Evolutionary conservation across 2,329 filamentous ascomycete genomes (phyloP).

Genomic region (Seiridium unicorne): DNA sequence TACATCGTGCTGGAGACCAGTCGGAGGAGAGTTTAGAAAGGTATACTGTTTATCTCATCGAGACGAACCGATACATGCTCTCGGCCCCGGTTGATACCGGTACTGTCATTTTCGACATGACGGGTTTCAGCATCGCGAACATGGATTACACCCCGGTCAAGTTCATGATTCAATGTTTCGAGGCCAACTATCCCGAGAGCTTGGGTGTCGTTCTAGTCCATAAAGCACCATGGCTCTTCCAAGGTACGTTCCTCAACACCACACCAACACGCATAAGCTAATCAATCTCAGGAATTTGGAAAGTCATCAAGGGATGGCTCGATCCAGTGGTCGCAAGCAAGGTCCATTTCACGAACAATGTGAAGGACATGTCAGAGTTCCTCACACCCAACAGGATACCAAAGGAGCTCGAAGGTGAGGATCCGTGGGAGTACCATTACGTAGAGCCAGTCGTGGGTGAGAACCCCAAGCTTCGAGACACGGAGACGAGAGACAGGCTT

Average conservation of each 20-base stretch:
- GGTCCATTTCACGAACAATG: conserved; percentile 85
- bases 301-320: conserved; percentile 91
- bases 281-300: conserved; percentile 73
- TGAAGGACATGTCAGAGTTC: conserved; percentile 75
- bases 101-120: conserved; percentile 95
- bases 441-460: conserved; percentile 73
- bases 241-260: conserved; percentile 56
- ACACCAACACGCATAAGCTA: not conserved
- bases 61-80: conserved; percentile 85
- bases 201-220: conserved; percentile 89
- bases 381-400: conserved; percentile 70
- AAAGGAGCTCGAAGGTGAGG: conserved; percentile 81
- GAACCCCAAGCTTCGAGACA: conserved; percentile 71
- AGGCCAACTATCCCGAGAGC: conserved; percentile 96
- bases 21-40: conserved; percentile 77
- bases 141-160: conserved; percentile 99
- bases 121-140: conserved; percentile 86
- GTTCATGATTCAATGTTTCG: conserved; percentile 99
- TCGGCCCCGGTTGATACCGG: conserved; percentile 83
- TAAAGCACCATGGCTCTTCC: conserved; percentile 96
- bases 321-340: conserved; percentile 95
- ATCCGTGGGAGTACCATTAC: conserved; percentile 83
- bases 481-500: conserved; percentile 60
- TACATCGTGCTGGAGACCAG: conserved; percentile 83
- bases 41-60: conserved; percentile 92